These are phyloP conservation scores for Cnidoscolus chayamansa DNA, from an alignment of 441 rosid genomes.

Conservation along the genomic window DNA sequence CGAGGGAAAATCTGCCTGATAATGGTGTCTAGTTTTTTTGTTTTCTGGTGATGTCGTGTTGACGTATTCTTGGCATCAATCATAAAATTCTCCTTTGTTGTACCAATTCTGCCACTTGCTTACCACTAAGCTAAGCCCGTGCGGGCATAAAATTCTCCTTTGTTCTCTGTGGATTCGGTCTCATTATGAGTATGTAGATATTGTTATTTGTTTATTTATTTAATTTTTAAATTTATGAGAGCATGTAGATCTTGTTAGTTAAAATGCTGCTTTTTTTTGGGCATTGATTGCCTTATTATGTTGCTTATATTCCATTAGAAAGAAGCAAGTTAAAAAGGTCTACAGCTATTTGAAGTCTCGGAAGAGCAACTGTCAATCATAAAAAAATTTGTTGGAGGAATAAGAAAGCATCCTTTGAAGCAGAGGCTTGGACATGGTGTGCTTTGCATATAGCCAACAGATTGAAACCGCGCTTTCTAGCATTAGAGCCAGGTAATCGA, in stretches of 20 bases:
- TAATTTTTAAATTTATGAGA: too few species aligned
- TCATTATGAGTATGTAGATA: too few species aligned
- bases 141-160: background rate
- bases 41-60: background rate
- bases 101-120: too few species aligned
- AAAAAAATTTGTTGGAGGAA: constrained; percentile 52
- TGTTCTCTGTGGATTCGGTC: background rate
- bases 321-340: constrained; percentile 46
- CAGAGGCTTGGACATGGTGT: constrained; percentile 63
- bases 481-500: constrained; percentile 14
- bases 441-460: constrained; percentile 28
- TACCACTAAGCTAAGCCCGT: too few species aligned
- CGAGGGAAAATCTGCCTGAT: background rate
- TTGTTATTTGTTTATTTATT: too few species aligned
- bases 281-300: constrained; percentile 2
- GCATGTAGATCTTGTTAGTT: background rate
- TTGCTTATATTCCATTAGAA: constrained; percentile 57
- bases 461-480: constrained; percentile 20
- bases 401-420: constrained; percentile 73
- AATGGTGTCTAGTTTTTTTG: background rate
- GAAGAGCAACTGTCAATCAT: constrained; percentile 59
- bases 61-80: background rate
- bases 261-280: constrained; percentile 1
- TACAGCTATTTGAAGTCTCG: constrained; percentile 28
- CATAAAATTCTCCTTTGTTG: background rate